These are phyloP conservation scores for Penicillium frequentans DNA, from an alignment of 2,329 filamentous ascomycete genomes.

Conservation along the genomic window DNA sequence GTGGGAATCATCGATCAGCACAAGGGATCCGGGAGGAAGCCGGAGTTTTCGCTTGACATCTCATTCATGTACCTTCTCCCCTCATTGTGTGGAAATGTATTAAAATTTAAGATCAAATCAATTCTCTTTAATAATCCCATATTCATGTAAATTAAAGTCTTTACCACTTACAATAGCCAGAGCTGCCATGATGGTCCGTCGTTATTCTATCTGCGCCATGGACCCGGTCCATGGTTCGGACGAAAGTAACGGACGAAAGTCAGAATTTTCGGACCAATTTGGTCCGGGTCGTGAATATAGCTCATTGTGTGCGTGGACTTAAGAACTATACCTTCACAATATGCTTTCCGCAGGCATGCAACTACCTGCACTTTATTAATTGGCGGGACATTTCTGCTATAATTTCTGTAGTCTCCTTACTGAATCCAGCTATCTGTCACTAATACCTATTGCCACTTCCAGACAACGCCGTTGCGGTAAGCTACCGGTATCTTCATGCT, in stretches of 20 bases:
- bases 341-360: neutral
- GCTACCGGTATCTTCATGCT: neutral
- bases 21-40: slow-evolving; percentile 30
- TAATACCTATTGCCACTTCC: neutral
- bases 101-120: slow-evolving; percentile 15
- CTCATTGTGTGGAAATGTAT: slow-evolving; percentile 28
- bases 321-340: neutral
- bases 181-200: neutral
- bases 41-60: slow-evolving; percentile 36
- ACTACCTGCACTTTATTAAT: neutral
- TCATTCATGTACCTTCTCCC: slow-evolving; percentile 34
- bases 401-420: neutral
- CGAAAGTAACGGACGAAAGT: slow-evolving; percentile 23
- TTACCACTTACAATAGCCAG: too few species aligned
- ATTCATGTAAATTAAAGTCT: too few species aligned
- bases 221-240: slow-evolving; percentile 6
- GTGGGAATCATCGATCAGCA: slow-evolving; percentile 34
- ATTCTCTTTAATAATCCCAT: neutral
- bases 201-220: neutral
- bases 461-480: neutral
- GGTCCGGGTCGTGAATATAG: neutral
- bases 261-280: slow-evolving; percentile 2
- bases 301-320: neutral
- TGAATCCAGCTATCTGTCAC: neutral
- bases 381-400: neutral